Conservation (phyloP, 169 alveolate species). For the Cryptosporidium felis region DNA sequence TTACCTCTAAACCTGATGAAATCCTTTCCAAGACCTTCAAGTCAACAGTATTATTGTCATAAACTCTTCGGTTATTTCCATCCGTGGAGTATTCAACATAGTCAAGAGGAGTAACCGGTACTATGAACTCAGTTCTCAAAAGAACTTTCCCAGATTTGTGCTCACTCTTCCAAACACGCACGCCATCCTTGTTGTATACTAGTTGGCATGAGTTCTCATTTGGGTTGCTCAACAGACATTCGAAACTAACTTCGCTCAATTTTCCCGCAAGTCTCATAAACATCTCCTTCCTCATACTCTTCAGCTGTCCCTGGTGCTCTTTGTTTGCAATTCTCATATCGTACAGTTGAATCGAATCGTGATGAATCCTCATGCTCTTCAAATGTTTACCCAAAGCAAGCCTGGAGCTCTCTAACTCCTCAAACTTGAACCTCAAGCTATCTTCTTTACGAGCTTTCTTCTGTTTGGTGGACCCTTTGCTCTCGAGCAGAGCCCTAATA, state of each 20-base stretch:
- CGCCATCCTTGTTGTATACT: conserved; percentile 75
- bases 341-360: background rate
- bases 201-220: conserved; percentile 35
- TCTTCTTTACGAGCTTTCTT: background rate
- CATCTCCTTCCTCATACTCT: background rate
- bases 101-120: conserved; percentile 58
- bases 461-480: background rate
- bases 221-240: conserved; percentile 42
- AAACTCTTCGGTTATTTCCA: conserved; percentile 67
- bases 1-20: conserved; percentile 70
- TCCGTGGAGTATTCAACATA: conserved; percentile 71
- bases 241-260: conserved; percentile 65
- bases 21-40: conserved; percentile 69
- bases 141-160: conserved; percentile 72
- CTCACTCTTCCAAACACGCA: conserved; percentile 78
- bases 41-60: conserved; percentile 74
- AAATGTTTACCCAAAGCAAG: background rate
- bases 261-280: conserved; percentile 8
- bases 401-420: conserved; percentile 5
- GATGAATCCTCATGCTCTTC: background rate
- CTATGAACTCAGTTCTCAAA: conserved; percentile 69
- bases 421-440: conserved; percentile 22
- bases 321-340: background rate
- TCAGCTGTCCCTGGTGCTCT: background rate
- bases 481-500: background rate